These are phyloP conservation scores for Turnera subulata DNA, from an alignment of 345 rosid species.

Conservation along the genomic window DNA sequence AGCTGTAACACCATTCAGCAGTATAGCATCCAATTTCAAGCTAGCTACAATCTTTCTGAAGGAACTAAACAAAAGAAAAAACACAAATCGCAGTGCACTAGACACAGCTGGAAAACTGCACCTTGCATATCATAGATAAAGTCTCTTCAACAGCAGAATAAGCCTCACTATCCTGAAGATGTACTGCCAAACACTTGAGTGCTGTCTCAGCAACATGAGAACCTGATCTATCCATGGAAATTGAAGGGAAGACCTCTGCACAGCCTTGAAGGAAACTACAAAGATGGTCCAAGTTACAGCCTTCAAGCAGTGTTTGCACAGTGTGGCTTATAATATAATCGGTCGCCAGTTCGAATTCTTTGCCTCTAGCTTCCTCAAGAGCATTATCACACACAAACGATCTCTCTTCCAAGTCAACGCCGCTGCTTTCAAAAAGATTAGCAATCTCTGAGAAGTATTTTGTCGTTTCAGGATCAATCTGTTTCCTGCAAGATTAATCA, in stretches of 20 bases:
- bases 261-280: conserved; percentile 68
- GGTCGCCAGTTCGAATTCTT: conserved; percentile 79
- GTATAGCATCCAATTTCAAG: background rate
- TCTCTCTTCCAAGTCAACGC: conserved; percentile 72
- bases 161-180: conserved; percentile 65
- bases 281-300: conserved; percentile 77
- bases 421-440: conserved; percentile 70
- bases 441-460: conserved; percentile 83
- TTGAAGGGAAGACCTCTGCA: conserved; percentile 59
- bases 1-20: background rate
- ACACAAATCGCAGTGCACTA: no score
- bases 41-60: no score
- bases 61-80: no score
- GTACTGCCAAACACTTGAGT: conserved; percentile 67
- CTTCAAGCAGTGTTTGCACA: conserved; percentile 78
- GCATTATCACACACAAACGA: conserved; percentile 69
- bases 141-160: conserved; percentile 67
- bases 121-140: conserved; percentile 70
- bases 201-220: conserved; percentile 97
- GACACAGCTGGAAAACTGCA: conserved; percentile 12
- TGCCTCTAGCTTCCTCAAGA: conserved; percentile 79
- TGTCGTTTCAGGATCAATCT: conserved; percentile 74
- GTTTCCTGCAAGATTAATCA: conserved; percentile 48
- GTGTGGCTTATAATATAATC: conserved; percentile 87
- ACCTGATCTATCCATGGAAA: conserved; percentile 91